Percentiles rank a stretch among this genome's conserved stretches.
These are phyloP conservation scores for Excoecaria agallocha DNA, from an alignment of 345 rosid species.

Conservation along the genomic window DNA sequence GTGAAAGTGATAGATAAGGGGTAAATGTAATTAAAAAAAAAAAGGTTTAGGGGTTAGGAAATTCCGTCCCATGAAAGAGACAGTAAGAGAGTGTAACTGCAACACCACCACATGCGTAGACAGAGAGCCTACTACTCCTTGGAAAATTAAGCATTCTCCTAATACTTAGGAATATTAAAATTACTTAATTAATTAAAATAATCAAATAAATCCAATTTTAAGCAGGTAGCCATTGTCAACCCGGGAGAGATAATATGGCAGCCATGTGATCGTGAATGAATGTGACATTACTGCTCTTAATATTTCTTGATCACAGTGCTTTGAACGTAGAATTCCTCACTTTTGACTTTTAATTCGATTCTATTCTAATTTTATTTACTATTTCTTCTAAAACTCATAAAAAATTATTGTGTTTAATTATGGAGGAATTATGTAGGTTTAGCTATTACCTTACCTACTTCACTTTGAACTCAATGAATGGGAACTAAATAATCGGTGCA, in stretches of 20 bases:
- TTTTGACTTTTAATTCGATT: slow-evolving; percentile 38
- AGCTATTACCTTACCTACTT: no score
- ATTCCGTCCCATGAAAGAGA: slow-evolving; percentile 20
- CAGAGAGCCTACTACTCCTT: slow-evolving; percentile 1
- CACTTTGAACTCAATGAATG: no score
- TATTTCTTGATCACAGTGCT: slow-evolving; percentile 45
- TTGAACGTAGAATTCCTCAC: slow-evolving; percentile 43
- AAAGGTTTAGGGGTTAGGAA: slow-evolving; percentile 5
- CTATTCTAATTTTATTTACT: neutral
- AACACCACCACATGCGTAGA: slow-evolving; percentile 9
- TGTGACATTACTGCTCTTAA: slow-evolving; percentile 53
- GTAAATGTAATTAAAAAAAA: no score
- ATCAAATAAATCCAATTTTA: no score
- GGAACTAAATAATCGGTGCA: no score
- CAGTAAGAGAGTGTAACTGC: slow-evolving; percentile 9
- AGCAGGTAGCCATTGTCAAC: neutral
- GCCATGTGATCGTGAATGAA: neutral
- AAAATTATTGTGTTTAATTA: neutral
- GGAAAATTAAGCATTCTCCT: slow-evolving; percentile 24
- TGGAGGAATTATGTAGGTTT: neutral
- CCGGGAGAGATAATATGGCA: neutral
- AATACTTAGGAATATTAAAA: neutral
- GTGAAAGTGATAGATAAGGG: no score
- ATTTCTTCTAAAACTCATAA: neutral
- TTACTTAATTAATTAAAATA: neutral